Evolutionary conservation across 2,329 filamentous ascomycete genomes (phyloP), one percentile per base, ranked within the genome.

Genomic region (Colletotrichum sp.): DNA sequence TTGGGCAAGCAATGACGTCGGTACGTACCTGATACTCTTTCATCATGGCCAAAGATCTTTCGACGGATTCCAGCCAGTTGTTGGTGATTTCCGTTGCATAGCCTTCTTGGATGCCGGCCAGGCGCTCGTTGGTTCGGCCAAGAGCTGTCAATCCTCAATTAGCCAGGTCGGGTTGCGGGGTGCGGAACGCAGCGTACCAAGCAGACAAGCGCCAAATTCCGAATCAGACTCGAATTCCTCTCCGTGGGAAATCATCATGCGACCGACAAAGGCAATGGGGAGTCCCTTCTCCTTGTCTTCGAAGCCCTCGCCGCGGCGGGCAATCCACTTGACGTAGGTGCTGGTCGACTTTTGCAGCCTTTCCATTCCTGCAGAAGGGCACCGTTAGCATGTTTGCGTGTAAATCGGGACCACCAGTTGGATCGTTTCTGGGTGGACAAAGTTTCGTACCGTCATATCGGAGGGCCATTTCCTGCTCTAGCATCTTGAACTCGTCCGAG

Each of bases 221-320:
- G 96, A 98, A 81, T 98, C 94, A 24, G 91, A 89, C 83, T 98
- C 95, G 83, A 98, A 98, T 82, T 99, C 96, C 82, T 98, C 96
- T 80, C 96, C 95, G 82, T 99, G 96, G 72, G 88, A 87, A 76
- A 96, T 92, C 95, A 99, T 98, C 80, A 93, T 94, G 69, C 94
- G 92, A 68, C 96, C 96, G 70, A 99, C 87, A 81, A 95, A 92
- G 79, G 92, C 94, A 55, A 95, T 90, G 1, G 96, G 95, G 6
- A 97, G 87, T 59, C 92, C 92, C 87, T 98, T 98, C 85, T 98
- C 96, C 85, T 93, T 95, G 85, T 98, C 96, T 69, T 98, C 95
- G 75, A 86, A 83, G 65, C 92, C 91, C 83, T 98, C 95, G 82
- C 92, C 94, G 80, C 95, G 94, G 81, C 95, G 96, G 65, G 94